Conservation (phyloP, 2,329 filamentous ascomycete genomes). For the Amphichorda felina region DNA sequence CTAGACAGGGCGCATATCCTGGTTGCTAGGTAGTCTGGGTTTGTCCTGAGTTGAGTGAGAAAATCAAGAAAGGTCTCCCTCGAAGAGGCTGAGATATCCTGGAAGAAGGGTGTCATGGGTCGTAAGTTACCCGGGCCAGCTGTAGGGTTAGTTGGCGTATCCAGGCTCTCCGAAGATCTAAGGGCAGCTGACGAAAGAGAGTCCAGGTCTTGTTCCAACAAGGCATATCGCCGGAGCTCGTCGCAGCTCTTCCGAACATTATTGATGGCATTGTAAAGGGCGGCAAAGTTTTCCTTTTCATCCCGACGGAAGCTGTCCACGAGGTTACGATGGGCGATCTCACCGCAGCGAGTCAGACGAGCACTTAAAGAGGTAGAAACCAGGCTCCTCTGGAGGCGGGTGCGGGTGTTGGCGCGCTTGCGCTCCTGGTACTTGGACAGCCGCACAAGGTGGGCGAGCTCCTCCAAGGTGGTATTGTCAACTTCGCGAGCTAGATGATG, state of each 20-base stretch:
- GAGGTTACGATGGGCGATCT: slow-evolving; percentile 62
- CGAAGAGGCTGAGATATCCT: slow-evolving; percentile 64
- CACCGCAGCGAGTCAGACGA: slow-evolving; percentile 62
- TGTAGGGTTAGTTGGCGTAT: slow-evolving; percentile 30
- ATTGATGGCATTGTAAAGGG: slow-evolving; percentile 65
- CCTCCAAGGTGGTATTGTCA: slow-evolving; percentile 59
- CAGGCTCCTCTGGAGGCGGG: slow-evolving; percentile 62
- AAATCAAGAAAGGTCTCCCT: slow-evolving; percentile 69
- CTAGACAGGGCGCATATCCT: slow-evolving; percentile 66
- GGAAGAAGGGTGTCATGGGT: slow-evolving; percentile 45
- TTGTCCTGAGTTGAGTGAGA: slow-evolving; percentile 69
- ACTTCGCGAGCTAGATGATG: slow-evolving; percentile 45
- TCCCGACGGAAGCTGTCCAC: slow-evolving; percentile 69
- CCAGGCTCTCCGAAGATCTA: slow-evolving; percentile 35
- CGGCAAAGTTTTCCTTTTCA: slow-evolving; percentile 66
- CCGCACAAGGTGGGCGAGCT: slow-evolving; percentile 67
- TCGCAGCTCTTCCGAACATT: slow-evolving; percentile 71
- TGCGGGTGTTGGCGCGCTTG: slow-evolving; percentile 61
- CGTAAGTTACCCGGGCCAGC: slow-evolving; percentile 21
- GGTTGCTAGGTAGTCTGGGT: slow-evolving; percentile 78
- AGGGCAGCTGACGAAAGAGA: slow-evolving; percentile 29
- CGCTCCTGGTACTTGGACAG: slow-evolving; percentile 73
- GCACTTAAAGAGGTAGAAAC: slow-evolving; percentile 65
- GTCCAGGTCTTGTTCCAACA: slow-evolving; percentile 63
- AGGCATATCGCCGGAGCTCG: slow-evolving; percentile 56